Conservation (phyloP, 805 yeast genomes). For the Candida manassasensis region DNA sequence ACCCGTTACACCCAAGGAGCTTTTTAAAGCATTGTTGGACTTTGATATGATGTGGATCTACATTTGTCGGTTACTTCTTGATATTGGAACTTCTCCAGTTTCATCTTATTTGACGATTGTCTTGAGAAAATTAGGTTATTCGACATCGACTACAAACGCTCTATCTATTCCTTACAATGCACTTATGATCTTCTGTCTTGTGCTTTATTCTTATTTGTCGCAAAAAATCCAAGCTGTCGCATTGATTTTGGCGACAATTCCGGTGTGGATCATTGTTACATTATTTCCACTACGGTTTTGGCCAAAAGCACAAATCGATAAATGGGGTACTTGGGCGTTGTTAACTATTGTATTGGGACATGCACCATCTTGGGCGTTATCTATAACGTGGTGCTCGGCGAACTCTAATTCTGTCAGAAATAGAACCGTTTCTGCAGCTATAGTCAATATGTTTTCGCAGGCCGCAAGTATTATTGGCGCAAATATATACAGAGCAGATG, state of each 20-base stretch:
- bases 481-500: slow-evolving; percentile 53
- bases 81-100: slow-evolving; percentile 3
- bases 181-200: slow-evolving; percentile 31
- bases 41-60: slow-evolving; percentile 55
- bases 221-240: slow-evolving; percentile 27
- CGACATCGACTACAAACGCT: slow-evolving; percentile 19
- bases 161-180: slow-evolving; percentile 19
- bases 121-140: slow-evolving; percentile 17
- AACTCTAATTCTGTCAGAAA: slow-evolving; percentile 61
- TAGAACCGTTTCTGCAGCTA: slow-evolving; percentile 60
- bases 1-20: slow-evolving; percentile 38
- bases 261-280: slow-evolving; percentile 17
- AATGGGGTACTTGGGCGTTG: slow-evolving; percentile 42
- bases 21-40: slow-evolving; percentile 41
- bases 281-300: slow-evolving; percentile 31
- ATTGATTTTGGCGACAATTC: slow-evolving; percentile 11
- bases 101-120: slow-evolving; percentile 10
- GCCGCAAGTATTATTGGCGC: slow-evolving; percentile 50
- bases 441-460: slow-evolving; percentile 63
- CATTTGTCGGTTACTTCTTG: slow-evolving; percentile 31
- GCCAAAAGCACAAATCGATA: slow-evolving; percentile 33
- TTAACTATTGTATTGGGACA: slow-evolving; percentile 36
- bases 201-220: slow-evolving; percentile 32
- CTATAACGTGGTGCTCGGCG: slow-evolving; percentile 57
- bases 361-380: slow-evolving; percentile 50